These are phyloP conservation scores for Yarrowia sp. DNA, from an alignment of 805 yeast species.

Conservation along the genomic window DNA sequence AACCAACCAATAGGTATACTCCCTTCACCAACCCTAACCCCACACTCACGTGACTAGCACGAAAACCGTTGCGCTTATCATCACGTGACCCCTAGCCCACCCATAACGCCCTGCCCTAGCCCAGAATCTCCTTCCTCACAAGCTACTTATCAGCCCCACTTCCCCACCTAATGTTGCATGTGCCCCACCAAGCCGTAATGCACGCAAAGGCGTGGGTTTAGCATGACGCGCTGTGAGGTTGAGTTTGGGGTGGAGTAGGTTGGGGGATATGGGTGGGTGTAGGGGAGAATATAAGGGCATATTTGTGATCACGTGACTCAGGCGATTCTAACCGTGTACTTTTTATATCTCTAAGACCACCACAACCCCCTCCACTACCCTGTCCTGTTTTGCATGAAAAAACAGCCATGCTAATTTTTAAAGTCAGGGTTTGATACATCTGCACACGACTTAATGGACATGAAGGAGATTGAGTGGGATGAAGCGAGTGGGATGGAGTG, in stretches of 20 bases:
- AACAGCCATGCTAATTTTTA: neutral
- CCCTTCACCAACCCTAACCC: no score
- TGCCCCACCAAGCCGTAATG: neutral
- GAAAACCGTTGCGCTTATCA: no score
- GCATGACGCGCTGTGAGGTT: constrained; percentile 3
- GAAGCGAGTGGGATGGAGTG: no score
- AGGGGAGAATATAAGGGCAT: no score
- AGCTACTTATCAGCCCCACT: constrained; percentile 1
- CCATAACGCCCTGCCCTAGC: no score
- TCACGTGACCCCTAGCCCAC: no score
- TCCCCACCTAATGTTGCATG: constrained; percentile 12
- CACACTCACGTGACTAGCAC: no score
- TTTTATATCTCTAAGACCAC: neutral
- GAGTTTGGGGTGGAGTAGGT: neutral
- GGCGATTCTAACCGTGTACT: neutral
- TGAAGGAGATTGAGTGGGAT: no score
- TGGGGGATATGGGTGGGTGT: neutral
- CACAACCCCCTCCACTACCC: neutral
- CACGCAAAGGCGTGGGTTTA: neutral
- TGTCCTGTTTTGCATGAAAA: neutral
- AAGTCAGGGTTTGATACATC: constrained; percentile 1
- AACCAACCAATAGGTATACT: no score
- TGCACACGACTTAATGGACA: constrained; percentile 2
- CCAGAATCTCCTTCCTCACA: no score
- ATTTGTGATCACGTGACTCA: neutral